A percentile compares a stretch with the other conserved stretches of the same genome.
phyloP scores from a whole-genome alignment of 192 early-diverging fungal genomes.

The Nowakowskiella sp. region DNA sequence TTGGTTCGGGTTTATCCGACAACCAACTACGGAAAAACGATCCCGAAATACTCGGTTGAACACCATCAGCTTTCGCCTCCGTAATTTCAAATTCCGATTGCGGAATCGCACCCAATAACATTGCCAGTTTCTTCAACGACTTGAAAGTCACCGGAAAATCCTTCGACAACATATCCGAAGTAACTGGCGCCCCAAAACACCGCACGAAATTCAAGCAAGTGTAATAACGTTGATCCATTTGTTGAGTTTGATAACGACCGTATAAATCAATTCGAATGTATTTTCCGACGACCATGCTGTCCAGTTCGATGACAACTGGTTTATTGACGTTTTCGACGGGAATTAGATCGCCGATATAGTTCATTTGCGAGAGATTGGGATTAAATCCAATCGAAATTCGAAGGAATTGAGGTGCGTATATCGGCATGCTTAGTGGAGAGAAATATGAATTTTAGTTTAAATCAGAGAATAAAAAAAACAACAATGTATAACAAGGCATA shows the following conservation, averaged over 20 bases:
- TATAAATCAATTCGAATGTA: constrained; percentile 2
- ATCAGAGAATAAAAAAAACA: too few relatives aligned
- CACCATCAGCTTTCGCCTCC: too few relatives aligned
- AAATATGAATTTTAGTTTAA: not conserved
- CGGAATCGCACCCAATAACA: too few relatives aligned
- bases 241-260: constrained; percentile 8
- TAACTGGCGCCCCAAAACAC: constrained; percentile 9
- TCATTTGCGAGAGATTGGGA: constrained; percentile 5
- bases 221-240: constrained; percentile 8
- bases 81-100: too few relatives aligned
- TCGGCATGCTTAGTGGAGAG: constrained; percentile 11
- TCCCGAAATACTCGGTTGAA: too few relatives aligned
- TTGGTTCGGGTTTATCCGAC: too few relatives aligned
- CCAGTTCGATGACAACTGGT: not conserved
- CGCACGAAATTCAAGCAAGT: constrained; percentile 7
- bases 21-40: too few relatives aligned
- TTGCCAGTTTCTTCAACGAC: too few relatives aligned
- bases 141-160: too few relatives aligned
- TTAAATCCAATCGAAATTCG: constrained; percentile 1
- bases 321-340: constrained; percentile 2
- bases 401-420: constrained; percentile 6
- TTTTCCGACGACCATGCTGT: constrained; percentile 1
- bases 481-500: not conserved
- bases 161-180: too few relatives aligned
- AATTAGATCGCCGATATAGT: not conserved